phyloP scores from a whole-genome alignment of 257 asterid species.

The Solanum chiquidenum region DNA sequence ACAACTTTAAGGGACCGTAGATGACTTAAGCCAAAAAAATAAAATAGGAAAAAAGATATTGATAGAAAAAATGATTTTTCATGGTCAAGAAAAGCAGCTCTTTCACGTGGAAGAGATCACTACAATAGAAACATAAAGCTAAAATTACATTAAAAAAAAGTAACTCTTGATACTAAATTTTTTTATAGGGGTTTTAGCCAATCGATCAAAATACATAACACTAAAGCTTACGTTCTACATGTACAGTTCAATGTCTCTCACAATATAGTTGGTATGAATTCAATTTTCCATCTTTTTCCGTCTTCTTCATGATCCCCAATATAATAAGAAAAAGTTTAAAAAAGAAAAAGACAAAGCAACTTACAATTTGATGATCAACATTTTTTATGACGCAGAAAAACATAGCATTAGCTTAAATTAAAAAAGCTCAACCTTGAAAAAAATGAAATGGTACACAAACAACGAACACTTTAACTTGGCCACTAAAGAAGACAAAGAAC shows the following conservation, averaged over 20 bases:
- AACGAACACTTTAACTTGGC: background rate
- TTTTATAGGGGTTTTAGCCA: background rate
- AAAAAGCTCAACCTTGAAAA: background rate
- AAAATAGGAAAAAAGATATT: background rate
- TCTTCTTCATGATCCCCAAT: background rate
- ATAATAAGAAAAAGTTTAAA: background rate
- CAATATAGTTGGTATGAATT: background rate
- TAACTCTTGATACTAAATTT: background rate
- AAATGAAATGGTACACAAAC: no score
- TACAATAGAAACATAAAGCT: background rate
- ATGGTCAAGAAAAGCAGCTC: background rate
- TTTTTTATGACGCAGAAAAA: background rate
- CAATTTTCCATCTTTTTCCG: background rate
- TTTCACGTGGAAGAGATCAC: background rate
- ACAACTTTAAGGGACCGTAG: no score
- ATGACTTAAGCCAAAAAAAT: no score
- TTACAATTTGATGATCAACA: background rate
- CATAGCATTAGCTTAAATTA: background rate
- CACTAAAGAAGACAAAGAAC: background rate
- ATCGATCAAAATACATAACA: background rate
- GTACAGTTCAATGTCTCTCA: background rate
- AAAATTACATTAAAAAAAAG: background rate
- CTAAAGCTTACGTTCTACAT: background rate
- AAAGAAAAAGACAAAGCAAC: background rate
- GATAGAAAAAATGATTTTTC: background rate